Percentiles rank a stretch among this genome's conserved stretches.
These are phyloP conservation scores for Steccherinum ochraceum DNA, from an alignment of 768 basidiomycete species.

Conservation along the genomic window DNA sequence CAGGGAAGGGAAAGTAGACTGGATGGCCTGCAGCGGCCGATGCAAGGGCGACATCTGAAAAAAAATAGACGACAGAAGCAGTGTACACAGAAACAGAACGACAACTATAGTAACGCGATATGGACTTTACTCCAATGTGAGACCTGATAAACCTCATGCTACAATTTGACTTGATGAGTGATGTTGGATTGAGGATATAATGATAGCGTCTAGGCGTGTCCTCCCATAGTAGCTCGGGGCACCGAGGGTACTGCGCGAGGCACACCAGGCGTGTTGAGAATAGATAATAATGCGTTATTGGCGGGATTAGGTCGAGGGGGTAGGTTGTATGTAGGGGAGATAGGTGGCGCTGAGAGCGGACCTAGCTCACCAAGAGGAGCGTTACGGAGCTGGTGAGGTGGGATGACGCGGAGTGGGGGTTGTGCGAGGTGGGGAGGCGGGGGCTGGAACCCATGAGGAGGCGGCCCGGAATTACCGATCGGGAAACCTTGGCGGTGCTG, in stretches of 20 bases:
- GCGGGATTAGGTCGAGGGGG: conserved; percentile 7
- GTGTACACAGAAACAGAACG: not conserved
- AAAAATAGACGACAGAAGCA: not conserved
- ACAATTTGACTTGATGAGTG: not conserved
- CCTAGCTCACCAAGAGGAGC: not conserved
- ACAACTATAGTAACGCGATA: not conserved
- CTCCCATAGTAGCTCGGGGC: not conserved
- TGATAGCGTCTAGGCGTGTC: conserved; percentile 1
- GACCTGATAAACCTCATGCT: not conserved
- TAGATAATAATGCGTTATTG: conserved; percentile 23
- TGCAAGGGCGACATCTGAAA: too few relatives aligned
- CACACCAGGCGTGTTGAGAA: conserved; percentile 21
- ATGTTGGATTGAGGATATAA: not conserved
- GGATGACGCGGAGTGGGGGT: conserved; percentile 6
- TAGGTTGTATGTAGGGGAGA: conserved; percentile 5
- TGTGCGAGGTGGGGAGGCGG: not conserved
- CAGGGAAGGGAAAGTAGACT: too few relatives aligned
- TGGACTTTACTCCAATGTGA: not conserved
- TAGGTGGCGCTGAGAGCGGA: conserved; percentile 10
- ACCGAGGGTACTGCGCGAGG: conserved; percentile 14
- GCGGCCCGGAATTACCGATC: not conserved
- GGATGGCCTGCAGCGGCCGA: too few relatives aligned
- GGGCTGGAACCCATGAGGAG: conserved; percentile 7
- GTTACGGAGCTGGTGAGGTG: conserved; percentile 9
- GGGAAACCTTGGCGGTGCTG: conserved; percentile 2